Conservation (phyloP, 2,329 filamentous ascomycete genomes). For the Cladosporium oxysporum region DNA sequence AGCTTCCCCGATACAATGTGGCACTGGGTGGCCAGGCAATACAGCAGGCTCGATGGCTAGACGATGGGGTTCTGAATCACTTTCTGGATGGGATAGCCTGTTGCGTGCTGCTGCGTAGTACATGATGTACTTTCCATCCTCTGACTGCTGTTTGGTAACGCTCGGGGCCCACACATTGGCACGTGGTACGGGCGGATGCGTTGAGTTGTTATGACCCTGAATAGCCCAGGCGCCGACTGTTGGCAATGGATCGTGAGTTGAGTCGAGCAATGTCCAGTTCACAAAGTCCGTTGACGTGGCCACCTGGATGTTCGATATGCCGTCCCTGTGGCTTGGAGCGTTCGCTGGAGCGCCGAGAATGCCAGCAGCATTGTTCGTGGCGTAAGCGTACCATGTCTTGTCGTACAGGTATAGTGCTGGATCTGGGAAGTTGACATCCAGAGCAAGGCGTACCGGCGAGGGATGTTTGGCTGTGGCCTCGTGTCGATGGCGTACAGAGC, state of each 20-base stretch:
- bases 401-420: constrained; percentile 37
- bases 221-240: constrained; percentile 29
- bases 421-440: constrained; percentile 42
- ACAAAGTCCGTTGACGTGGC: constrained; percentile 41
- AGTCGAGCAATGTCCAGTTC: constrained; percentile 35
- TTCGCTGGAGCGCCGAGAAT: constrained; percentile 27
- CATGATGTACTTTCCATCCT: constrained; percentile 35
- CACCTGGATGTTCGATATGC: constrained; percentile 40
- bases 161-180: constrained; percentile 38
- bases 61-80: not conserved
- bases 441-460: constrained; percentile 28
- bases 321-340: constrained; percentile 25
- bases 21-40: constrained; percentile 26
- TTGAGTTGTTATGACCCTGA: constrained; percentile 21
- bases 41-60: constrained; percentile 2
- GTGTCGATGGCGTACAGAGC: constrained; percentile 9
- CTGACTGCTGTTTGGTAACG: constrained; percentile 30
- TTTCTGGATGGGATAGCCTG: not conserved
- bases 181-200: constrained; percentile 9
- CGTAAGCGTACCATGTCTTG: constrained; percentile 42
- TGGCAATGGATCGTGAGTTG: constrained; percentile 37
- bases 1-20: constrained; percentile 39
- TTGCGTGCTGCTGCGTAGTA: constrained; percentile 35
- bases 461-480: not conserved
- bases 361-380: constrained; percentile 40